Conservation (phyloP, 163 green algal species). For the Smithsoniella earleae region DNA sequence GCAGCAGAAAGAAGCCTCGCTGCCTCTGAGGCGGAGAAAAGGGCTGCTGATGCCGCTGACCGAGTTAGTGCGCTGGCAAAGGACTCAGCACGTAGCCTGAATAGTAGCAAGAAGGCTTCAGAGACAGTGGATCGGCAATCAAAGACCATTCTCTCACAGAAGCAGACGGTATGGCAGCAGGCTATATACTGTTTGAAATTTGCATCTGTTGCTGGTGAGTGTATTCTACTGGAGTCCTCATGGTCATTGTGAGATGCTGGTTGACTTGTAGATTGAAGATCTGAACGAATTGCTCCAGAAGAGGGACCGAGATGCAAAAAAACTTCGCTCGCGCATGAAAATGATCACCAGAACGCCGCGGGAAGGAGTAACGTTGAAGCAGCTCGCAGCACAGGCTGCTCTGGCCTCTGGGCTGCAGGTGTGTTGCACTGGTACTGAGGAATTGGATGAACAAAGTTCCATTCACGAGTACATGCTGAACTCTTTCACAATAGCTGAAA, state of each 20-base stretch:
- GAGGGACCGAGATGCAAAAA: background rate
- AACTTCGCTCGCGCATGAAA: background rate
- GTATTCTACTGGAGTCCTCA: background rate
- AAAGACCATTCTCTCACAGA: background rate
- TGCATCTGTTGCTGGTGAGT: background rate
- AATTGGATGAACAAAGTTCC: too few species aligned
- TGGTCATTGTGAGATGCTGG: background rate
- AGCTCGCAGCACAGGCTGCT: slow-evolving; percentile 14
- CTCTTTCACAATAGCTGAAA: too few species aligned
- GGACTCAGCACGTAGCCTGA: too few species aligned
- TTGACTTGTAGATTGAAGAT: slow-evolving; percentile 18
- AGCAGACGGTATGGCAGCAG: background rate
- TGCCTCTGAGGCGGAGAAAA: too few species aligned
- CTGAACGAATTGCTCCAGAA: slow-evolving; percentile 22
- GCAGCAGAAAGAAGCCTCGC: too few species aligned
- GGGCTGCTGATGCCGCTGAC: too few species aligned
- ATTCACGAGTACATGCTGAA: too few species aligned
- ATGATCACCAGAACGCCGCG: background rate
- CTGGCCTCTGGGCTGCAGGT: background rate
- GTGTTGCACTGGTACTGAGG: too few species aligned
- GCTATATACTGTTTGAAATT: background rate
- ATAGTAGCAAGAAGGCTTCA: too few species aligned
- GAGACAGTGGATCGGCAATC: too few species aligned
- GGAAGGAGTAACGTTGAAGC: background rate
- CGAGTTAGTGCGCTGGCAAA: too few species aligned